A percentile compares a stretch with the other conserved stretches of the same genome.
These are phyloP conservation scores for Volvariella surrecta DNA, from an alignment of 1,284 basidiomycete genomes.

Conservation along the genomic window DNA sequence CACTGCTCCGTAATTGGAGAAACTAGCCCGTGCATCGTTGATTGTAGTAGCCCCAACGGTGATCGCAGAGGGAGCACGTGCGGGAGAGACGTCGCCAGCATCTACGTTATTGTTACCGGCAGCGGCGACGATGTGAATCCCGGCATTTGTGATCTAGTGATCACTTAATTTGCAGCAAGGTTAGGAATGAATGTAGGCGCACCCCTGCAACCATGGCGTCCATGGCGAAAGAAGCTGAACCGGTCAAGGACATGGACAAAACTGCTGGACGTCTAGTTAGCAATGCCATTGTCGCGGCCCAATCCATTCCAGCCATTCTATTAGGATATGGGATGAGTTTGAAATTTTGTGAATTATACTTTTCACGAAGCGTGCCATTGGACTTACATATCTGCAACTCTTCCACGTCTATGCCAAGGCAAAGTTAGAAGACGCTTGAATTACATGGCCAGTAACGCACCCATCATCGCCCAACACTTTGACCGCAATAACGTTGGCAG, in stretches of 20 bases:
- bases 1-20: conserved; percentile 26
- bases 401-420: not conserved
- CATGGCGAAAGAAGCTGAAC: not conserved
- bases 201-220: not conserved
- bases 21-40: conserved; percentile 31
- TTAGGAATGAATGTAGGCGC: not conserved
- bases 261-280: not conserved
- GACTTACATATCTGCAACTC: conserved; percentile 1
- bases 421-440: not conserved
- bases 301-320: not conserved
- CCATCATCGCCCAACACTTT: conserved; percentile 2
- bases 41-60: conserved; percentile 58
- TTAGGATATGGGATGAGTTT: too few relatives aligned
- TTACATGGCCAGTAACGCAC: not conserved
- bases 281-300: not conserved
- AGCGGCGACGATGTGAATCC: conserved; percentile 7
- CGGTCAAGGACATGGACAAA: not conserved
- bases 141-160: not conserved
- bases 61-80: conserved; percentile 38
- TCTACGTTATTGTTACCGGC: conserved; percentile 22
- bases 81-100: conserved; percentile 20
- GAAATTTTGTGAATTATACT: not conserved
- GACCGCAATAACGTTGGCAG: conserved; percentile 1
- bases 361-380: not conserved
- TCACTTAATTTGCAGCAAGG: not conserved